A percentile compares a stretch with the other conserved stretches of the same genome.
phyloP scores from a whole-genome alignment of 805 yeast genomes.

The Naumovozyma castellii region DNA sequence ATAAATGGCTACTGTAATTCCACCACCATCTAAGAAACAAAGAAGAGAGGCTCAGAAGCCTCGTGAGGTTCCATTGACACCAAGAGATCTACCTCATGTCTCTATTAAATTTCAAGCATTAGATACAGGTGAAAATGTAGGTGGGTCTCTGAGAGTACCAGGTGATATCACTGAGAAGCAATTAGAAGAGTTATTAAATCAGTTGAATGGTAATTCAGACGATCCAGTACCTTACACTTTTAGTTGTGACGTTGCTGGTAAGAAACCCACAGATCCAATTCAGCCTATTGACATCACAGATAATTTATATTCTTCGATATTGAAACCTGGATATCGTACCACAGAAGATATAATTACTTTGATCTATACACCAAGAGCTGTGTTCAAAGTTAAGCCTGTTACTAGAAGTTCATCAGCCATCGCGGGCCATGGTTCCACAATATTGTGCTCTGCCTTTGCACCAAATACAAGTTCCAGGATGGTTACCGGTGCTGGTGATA shows the following conservation, averaged over 20 bases:
- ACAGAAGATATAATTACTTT: constrained; percentile 90
- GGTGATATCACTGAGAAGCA: constrained; percentile 80
- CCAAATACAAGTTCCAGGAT: constrained; percentile 76
- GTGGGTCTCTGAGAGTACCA: constrained; percentile 84
- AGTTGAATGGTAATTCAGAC: constrained; percentile 56
- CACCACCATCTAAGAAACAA: constrained; percentile 89
- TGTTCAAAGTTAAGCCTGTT: constrained; percentile 84
- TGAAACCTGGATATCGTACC: constrained; percentile 78
- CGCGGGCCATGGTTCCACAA: constrained; percentile 91
- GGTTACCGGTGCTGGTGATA: constrained; percentile 95
- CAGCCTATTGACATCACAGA: constrained; percentile 59
- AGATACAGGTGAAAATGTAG: constrained; percentile 80
- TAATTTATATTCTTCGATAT: constrained; percentile 67
- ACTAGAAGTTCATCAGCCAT: constrained; percentile 88
- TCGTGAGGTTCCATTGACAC: constrained; percentile 62
- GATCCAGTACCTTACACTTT: constrained; percentile 90
- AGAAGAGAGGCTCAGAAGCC: constrained; percentile 75
- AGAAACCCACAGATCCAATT: constrained; percentile 31
- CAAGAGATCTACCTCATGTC: constrained; percentile 77
- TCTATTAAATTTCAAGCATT: constrained; percentile 84
- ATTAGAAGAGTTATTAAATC: constrained; percentile 78
- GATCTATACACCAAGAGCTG: constrained; percentile 89
- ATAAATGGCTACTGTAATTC: constrained; percentile 81
- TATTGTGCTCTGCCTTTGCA: constrained; percentile 85
- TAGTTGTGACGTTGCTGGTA: constrained; percentile 47